These are phyloP conservation scores for Talaromyces sp. DNA, from an alignment of 2,329 filamentous ascomycete genomes.

Conservation along the genomic window DNA sequence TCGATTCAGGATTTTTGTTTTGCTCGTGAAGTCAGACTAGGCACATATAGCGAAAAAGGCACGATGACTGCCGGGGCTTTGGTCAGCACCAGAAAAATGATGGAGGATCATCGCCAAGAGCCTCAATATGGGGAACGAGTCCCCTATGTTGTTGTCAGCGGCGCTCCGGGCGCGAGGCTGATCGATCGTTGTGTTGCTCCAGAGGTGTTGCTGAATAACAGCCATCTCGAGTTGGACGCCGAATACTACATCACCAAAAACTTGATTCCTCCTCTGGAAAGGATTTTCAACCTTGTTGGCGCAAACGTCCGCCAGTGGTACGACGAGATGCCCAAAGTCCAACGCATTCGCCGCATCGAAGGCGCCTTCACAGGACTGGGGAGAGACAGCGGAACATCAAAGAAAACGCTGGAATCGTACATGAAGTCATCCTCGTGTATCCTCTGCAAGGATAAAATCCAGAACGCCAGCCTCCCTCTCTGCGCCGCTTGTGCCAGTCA, in stretches of 20 bases:
- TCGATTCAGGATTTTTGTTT: conserved; percentile 96
- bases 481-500: conserved; percentile 33
- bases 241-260: conserved; percentile 98
- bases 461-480: conserved; percentile 36
- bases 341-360: conserved; percentile 65
- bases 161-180: conserved; percentile 77
- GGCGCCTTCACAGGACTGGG: conserved; percentile 27
- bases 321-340: conserved; percentile 91
- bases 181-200: conserved; percentile 88
- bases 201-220: conserved; percentile 71
- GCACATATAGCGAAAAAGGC: conserved; percentile 78
- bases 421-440: conserved; percentile 76
- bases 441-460: conserved; percentile 63
- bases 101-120: conserved; percentile 78
- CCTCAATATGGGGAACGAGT: conserved; percentile 94
- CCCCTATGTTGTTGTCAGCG: conserved; percentile 88
- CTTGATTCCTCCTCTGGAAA: conserved; percentile 86
- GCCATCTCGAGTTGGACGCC: conserved; percentile 76
- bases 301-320: conserved; percentile 90
- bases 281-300: conserved; percentile 94
- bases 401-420: conserved; percentile 84
- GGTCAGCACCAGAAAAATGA: conserved; percentile 81
- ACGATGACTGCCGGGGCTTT: conserved; percentile 80
- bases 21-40: conserved; percentile 83
- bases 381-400: conserved; percentile 19